These are phyloP conservation scores for Alternaria arborescens DNA, from an alignment of 2,329 filamentous ascomycete species.

Conservation along the genomic window DNA sequence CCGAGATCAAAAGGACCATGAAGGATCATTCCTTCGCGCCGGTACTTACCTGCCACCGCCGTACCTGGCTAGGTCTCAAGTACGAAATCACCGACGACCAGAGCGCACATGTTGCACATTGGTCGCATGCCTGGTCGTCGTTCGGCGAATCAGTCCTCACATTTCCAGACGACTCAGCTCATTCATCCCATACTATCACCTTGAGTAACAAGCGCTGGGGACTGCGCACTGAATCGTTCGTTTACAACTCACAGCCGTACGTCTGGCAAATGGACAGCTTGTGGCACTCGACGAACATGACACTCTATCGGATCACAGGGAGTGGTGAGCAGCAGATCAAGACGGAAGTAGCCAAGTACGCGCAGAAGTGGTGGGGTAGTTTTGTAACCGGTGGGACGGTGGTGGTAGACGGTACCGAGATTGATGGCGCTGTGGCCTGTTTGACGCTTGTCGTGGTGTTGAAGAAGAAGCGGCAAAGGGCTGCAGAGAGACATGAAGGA, in stretches of 20 bases:
- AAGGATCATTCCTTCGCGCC: slow-evolving; percentile 34
- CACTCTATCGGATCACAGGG: slow-evolving; percentile 31
- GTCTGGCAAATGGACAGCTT: slow-evolving; percentile 32
- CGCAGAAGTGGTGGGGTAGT: slow-evolving; percentile 36
- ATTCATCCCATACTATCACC: slow-evolving; percentile 24
- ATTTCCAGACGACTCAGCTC: slow-evolving; percentile 26
- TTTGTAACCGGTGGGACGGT: slow-evolving; percentile 31
- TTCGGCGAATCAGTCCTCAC: slow-evolving; percentile 27
- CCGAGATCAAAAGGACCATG: slow-evolving; percentile 22
- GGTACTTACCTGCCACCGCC: slow-evolving; percentile 17
- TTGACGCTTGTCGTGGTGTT: slow-evolving; percentile 34
- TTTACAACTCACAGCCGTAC: slow-evolving; percentile 25
- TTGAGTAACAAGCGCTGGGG: slow-evolving; percentile 28
- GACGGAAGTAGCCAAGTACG: slow-evolving; percentile 34
- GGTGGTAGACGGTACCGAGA: slow-evolving; percentile 29
- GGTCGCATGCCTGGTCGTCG: slow-evolving; percentile 30
- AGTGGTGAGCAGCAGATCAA: slow-evolving; percentile 22
- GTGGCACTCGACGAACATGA: slow-evolving; percentile 33
- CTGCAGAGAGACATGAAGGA: slow-evolving; percentile 1
- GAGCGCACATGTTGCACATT: slow-evolving; percentile 23
- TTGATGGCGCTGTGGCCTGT: slow-evolving; percentile 27
- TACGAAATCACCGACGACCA: slow-evolving; percentile 27
- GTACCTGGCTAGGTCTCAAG: slow-evolving; percentile 25
- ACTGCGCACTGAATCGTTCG: slow-evolving; percentile 29
- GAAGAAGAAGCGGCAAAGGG: slow-evolving; percentile 42